phyloP scores from a whole-genome alignment of 1,284 basidiomycete genomes.

The Ganoderma multipileum region DNA sequence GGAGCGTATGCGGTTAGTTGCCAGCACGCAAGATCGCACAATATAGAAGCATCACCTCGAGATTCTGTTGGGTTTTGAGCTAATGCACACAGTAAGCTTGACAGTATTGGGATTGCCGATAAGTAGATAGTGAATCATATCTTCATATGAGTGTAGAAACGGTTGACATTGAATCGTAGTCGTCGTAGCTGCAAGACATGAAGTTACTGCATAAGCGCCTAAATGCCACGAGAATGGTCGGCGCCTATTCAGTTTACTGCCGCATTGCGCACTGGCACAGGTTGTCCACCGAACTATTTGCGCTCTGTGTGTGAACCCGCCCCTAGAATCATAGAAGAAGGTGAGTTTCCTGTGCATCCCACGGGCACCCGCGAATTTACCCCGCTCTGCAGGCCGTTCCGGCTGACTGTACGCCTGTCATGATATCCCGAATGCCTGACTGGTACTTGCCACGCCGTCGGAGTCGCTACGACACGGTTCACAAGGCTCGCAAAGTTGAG shows the following conservation, averaged over 20 bases:
- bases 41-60: constrained; percentile 27
- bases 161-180: neutral
- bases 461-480: neutral
- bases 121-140: neutral
- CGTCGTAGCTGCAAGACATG: neutral
- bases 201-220: neutral
- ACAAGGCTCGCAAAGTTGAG: neutral
- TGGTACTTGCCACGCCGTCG: neutral
- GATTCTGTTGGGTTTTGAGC: constrained; percentile 4
- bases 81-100: neutral
- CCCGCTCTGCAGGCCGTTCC: neutral
- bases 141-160: neutral
- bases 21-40: constrained; percentile 31
- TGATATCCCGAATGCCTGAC: neutral
- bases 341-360: neutral
- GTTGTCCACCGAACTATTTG: neutral
- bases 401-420: neutral
- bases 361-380: neutral
- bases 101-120: neutral
- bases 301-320: neutral
- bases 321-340: neutral
- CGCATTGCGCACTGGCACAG: neutral
- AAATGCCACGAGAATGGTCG: neutral
- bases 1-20: constrained; percentile 9
- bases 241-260: neutral